A percentile compares a stretch with the other conserved stretches of the same genome.
phyloP scores from a whole-genome alignment of 176 grass and related monocot species.

The Carex kokanica region DNA sequence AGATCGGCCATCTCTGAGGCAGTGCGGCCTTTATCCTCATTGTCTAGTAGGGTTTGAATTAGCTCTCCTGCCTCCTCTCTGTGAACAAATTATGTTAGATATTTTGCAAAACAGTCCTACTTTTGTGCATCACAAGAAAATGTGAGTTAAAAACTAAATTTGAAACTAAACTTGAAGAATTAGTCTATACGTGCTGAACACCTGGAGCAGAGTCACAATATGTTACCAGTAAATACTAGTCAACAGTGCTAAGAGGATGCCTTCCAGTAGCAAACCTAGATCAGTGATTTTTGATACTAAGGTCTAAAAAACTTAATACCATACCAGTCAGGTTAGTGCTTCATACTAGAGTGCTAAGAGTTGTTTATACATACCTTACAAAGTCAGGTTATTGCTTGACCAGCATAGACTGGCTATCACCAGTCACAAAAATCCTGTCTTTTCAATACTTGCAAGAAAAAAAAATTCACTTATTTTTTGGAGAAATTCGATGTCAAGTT shows the following conservation, averaged over 20 bases:
- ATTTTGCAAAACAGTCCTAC: background rate
- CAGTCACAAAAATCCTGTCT: background rate
- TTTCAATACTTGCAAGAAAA: background rate
- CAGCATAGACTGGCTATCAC: background rate
- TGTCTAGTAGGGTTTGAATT: slow-evolving; percentile 57
- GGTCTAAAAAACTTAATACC: background rate
- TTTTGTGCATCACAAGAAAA: background rate
- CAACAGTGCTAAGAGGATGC: background rate
- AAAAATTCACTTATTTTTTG: background rate
- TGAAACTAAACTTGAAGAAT: background rate
- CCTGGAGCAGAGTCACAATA: background rate
- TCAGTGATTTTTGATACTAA: background rate
- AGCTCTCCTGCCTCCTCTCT: slow-evolving; percentile 89
- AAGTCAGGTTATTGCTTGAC: too few relatives aligned
- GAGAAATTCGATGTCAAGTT: background rate
- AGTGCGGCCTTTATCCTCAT: slow-evolving; percentile 51
- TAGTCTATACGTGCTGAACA: background rate
- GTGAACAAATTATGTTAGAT: slow-evolving; percentile 4
- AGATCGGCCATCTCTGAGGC: slow-evolving; percentile 87
- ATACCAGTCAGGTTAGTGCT: background rate
- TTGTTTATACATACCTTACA: too few relatives aligned
- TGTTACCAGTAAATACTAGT: background rate
- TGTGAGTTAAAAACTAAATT: background rate
- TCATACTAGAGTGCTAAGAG: background rate
- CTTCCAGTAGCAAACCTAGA: background rate